Conservation (phyloP, 2,329 filamentous ascomycete species). For the Aspergillus phoenicis region DNA sequence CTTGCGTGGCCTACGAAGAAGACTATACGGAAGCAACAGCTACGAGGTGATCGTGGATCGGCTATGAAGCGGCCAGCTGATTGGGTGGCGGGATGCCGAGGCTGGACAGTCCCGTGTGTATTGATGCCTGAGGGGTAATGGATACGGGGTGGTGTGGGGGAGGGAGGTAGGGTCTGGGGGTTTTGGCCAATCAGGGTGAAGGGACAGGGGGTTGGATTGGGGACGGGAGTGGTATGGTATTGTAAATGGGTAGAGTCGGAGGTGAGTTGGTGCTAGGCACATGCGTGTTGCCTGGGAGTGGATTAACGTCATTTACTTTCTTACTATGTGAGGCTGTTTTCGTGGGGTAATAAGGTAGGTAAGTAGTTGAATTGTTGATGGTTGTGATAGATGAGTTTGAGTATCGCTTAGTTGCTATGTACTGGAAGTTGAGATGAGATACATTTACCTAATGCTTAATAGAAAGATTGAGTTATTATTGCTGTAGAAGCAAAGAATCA, state of each 20-base stretch:
- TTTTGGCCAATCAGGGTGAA: background rate
- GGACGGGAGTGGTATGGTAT: constrained; percentile 11
- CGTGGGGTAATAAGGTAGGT: no score
- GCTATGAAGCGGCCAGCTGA: background rate
- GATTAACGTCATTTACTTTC: constrained; percentile 17
- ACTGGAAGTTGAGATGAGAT: background rate
- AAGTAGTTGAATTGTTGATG: no score
- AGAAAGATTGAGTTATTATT: no score
- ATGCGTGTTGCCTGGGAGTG: constrained; percentile 14
- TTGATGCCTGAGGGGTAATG: constrained; percentile 3
- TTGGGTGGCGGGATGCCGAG: constrained; percentile 9
- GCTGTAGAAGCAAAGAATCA: no score
- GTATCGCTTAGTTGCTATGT: no score
- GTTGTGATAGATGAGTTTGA: no score
- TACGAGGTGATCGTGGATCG: background rate
- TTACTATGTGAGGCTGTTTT: no score
- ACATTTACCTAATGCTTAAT: no score
- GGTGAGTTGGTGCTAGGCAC: no score
- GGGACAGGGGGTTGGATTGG: background rate
- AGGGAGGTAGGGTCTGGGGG: background rate
- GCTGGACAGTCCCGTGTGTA: constrained; percentile 4
- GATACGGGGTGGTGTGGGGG: background rate
- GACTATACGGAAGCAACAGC: background rate
- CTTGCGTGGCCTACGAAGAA: constrained; percentile 15
- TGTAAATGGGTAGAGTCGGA: background rate